A percentile compares a stretch with the other conserved stretches of the same genome.
These are phyloP conservation scores for Mimosa pudica DNA, from an alignment of 306 rosid genomes.

Conservation along the genomic window DNA sequence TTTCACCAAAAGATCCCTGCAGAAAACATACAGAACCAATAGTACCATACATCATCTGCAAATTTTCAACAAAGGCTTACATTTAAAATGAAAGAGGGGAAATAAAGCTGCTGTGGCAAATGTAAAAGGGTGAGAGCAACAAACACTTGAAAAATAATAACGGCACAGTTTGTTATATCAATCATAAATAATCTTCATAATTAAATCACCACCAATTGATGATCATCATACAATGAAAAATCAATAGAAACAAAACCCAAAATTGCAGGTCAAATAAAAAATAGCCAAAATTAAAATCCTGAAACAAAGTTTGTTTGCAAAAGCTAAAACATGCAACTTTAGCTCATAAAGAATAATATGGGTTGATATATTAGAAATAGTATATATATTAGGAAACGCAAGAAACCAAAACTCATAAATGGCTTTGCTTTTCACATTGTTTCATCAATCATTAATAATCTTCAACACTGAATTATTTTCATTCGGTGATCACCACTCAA, in stretches of 20 bases:
- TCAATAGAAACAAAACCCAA: neutral
- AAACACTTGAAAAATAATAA: neutral
- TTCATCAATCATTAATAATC: slow-evolving; percentile 1
- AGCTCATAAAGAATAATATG: slow-evolving; percentile 31
- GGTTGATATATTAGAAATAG: neutral
- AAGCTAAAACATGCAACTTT: neutral
- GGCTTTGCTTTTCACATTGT: neutral
- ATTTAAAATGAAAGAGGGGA: slow-evolving; percentile 22
- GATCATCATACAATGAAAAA: slow-evolving; percentile 17
- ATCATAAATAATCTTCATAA: slow-evolving; percentile 7
- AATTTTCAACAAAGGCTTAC: slow-evolving; percentile 17
- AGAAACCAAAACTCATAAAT: neutral
- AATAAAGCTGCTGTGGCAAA: slow-evolving; percentile 8
- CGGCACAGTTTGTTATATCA: slow-evolving; percentile 9
- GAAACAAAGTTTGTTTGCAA: slow-evolving; percentile 4
- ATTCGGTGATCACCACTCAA: slow-evolving; percentile 19
- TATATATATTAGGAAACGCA: neutral
- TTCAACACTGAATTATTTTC: neutral
- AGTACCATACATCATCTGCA: slow-evolving; percentile 23
- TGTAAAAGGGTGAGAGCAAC: neutral
- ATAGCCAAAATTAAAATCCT: neutral
- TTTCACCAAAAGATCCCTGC: slow-evolving; percentile 95
- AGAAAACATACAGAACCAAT: slow-evolving; percentile 31
- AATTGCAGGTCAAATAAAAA: neutral
- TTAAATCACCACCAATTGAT: neutral